A percentile compares a stretch with the other conserved stretches of the same genome.
Conservation (phyloP, 352 stramenopile species). For the Globisporangium carolinianum region DNA sequence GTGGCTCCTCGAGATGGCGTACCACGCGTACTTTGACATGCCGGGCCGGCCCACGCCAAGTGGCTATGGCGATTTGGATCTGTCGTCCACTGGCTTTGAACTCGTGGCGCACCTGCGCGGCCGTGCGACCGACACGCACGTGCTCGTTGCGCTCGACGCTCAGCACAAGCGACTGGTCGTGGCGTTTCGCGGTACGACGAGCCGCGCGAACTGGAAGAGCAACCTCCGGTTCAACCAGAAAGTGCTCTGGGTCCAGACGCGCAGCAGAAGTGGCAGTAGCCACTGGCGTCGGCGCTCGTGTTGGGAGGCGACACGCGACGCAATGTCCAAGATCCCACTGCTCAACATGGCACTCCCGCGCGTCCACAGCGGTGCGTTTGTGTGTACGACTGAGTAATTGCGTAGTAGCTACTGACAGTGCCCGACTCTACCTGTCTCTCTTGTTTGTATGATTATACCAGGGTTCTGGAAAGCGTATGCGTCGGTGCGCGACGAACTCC, state of each 20-base stretch:
- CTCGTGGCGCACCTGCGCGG: slow-evolving; percentile 75
- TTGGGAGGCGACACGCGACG: slow-evolving; percentile 49
- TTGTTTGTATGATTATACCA: slow-evolving; percentile 14
- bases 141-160: slow-evolving; percentile 38
- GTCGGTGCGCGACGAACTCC: slow-evolving; percentile 69
- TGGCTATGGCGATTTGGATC: slow-evolving; percentile 64
- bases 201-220: slow-evolving; percentile 85
- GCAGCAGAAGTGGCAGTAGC: slow-evolving; percentile 10
- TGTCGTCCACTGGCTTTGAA: slow-evolving; percentile 76
- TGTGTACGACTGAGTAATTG: neutral
- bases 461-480: slow-evolving; percentile 84
- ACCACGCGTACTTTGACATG: slow-evolving; percentile 85
- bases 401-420: neutral
- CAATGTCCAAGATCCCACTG: slow-evolving; percentile 67
- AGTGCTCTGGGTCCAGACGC: slow-evolving; percentile 74
- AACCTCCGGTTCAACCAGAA: slow-evolving; percentile 81
- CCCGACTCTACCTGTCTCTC: neutral
- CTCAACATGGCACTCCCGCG: slow-evolving; percentile 81
- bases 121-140: slow-evolving; percentile 75
- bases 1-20: slow-evolving; percentile 78
- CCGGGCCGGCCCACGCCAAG: slow-evolving; percentile 64
- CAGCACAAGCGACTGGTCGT: slow-evolving; percentile 71
- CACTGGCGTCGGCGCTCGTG: slow-evolving; percentile 44
- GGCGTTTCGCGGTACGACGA: slow-evolving; percentile 81
- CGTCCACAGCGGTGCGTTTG: slow-evolving; percentile 65